These are phyloP conservation scores for Chlorella sp. DNA, from an alignment of 139 green algal species.

Conservation along the genomic window DNA sequence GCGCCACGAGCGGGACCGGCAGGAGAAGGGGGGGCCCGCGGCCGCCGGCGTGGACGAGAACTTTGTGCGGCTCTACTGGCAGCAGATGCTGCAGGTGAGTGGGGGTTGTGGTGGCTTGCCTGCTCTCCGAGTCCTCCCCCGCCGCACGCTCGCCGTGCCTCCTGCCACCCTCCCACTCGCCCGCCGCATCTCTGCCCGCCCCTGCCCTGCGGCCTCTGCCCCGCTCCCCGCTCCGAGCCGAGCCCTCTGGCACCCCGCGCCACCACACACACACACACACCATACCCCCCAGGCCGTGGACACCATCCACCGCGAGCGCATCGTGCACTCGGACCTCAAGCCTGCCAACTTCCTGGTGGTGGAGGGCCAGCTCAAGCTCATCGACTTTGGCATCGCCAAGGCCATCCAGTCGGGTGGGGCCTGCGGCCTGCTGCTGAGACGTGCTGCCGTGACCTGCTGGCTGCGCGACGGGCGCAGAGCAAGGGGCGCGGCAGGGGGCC, in stretches of 20 bases:
- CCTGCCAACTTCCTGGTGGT: constrained; percentile 97
- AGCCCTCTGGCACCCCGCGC: not conserved
- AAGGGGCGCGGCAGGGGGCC: not conserved
- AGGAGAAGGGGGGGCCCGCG: constrained; percentile 8
- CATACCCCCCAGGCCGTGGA: constrained; percentile 75
- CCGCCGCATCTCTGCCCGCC: not conserved
- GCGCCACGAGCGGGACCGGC: constrained; percentile 32
- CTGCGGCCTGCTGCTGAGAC: not conserved
- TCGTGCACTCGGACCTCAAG: constrained; percentile 98
- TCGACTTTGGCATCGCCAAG: constrained; percentile 99
- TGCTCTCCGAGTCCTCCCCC: not conserved
- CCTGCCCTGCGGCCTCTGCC: no score
- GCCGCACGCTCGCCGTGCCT: not conserved
- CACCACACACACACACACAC: not conserved
- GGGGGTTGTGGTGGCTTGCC: not conserved
- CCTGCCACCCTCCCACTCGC: not conserved
- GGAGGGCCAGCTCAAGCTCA: constrained; percentile 96
- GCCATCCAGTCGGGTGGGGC: constrained; percentile 66
- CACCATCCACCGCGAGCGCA: constrained; percentile 90
- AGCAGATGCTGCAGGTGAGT: constrained; percentile 92
- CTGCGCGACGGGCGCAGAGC: no score
- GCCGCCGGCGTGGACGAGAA: constrained; percentile 76
- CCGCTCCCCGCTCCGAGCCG: not conserved
- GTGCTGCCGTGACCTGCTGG: not conserved
- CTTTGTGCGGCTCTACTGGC: constrained; percentile 97